Conservation (phyloP, 441 rosid genomes). For the Adansonia madagascariensis region DNA sequence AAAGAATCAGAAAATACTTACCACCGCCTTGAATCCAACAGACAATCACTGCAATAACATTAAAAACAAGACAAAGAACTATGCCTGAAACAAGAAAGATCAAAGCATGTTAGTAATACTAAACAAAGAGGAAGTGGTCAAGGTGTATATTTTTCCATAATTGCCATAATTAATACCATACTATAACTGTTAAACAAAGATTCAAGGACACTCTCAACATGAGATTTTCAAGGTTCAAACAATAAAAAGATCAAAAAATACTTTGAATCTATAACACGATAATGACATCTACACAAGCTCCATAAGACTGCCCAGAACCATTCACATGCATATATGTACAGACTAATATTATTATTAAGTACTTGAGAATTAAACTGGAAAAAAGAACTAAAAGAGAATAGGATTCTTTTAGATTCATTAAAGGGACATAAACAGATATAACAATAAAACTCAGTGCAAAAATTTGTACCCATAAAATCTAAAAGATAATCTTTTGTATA, state of each 20-base stretch:
- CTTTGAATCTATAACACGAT: background rate
- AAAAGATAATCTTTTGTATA: background rate
- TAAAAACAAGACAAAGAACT: conserved; percentile 78
- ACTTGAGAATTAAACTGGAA: background rate
- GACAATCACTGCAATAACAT: conserved; percentile 72
- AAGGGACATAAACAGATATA: background rate
- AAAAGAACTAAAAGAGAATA: background rate
- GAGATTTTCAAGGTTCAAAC: conserved; percentile 4
- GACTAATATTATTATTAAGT: background rate
- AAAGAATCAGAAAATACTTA: conserved; percentile 34
- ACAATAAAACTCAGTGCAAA: conserved; percentile 1
- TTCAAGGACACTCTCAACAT: background rate
- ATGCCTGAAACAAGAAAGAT: conserved; percentile 56
- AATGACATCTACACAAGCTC: background rate
- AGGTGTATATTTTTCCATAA: background rate
- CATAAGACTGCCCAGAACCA: background rate
- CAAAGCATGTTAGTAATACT: conserved; percentile 5
- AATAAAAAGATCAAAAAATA: background rate
- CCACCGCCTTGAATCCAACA: conserved; percentile 96
- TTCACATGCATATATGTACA: background rate
- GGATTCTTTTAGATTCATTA: background rate
- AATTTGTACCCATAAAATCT: background rate
- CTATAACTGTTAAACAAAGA: background rate
- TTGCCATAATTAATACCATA: background rate
- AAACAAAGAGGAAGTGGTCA: background rate